Evolutionary conservation across 306 rosid species (phyloP).

Genomic region (Fragaria nilgerrensis): DNA sequence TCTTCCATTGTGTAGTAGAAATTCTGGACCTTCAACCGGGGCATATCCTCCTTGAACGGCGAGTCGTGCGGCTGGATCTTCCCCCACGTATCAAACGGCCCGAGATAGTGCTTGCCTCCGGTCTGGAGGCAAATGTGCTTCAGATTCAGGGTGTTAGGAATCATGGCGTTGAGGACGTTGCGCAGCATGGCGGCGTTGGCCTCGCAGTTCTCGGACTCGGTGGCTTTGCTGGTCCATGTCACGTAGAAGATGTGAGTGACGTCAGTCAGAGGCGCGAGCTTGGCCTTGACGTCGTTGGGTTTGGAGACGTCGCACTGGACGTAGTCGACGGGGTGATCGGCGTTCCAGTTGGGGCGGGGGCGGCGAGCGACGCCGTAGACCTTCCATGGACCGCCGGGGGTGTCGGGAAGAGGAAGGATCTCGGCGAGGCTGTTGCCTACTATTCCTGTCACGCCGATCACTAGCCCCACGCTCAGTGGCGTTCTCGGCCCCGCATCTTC

Average conservation of each 20-base stretch:
- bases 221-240: constrained; percentile 46
- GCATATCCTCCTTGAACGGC: constrained; percentile 68
- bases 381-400: constrained; percentile 84
- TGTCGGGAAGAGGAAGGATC: constrained; percentile 64
- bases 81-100: constrained; percentile 41
- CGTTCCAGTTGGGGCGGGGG: constrained; percentile 64
- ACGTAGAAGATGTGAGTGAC: constrained; percentile 73
- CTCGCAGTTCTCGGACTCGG: constrained; percentile 51
- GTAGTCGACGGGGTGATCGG: constrained; percentile 60
- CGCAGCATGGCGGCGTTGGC: constrained; percentile 56
- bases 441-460: constrained; percentile 70
- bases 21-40: constrained; percentile 49
- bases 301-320: constrained; percentile 71
- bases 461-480: constrained; percentile 47
- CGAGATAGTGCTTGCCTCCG: constrained; percentile 56
- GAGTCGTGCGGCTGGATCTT: constrained; percentile 43
- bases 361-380: constrained; percentile 79
- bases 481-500: constrained; percentile 39
- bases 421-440: constrained; percentile 84
- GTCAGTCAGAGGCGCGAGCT: constrained; percentile 57
- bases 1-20: constrained; percentile 62
- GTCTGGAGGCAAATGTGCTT: constrained; percentile 72
- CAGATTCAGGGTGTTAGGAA: constrained; percentile 62
- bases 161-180: constrained; percentile 50
- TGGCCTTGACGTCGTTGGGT: constrained; percentile 42